Base-by-base conservation (phyloP, 1,284 basidiomycete genomes). In the Crepidotus sp. region DNA sequence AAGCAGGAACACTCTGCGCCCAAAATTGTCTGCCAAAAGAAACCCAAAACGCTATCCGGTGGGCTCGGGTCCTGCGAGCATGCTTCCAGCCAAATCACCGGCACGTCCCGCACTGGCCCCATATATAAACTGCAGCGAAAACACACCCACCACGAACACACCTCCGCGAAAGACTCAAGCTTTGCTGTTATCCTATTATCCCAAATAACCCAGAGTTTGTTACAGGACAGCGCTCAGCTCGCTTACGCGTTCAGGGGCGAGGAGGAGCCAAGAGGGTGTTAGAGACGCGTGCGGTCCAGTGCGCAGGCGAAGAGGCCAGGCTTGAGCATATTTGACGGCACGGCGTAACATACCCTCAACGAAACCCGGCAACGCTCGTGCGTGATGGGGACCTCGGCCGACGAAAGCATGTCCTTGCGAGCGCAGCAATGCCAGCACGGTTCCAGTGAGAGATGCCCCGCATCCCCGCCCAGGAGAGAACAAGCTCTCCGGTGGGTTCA, bases 261-360 rank as follows among this genome's bases (percentile, higher is more conserved):
- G 19, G 21, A 24, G 45, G 40, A 38, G 40, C 25, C 46, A 42
- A 36, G 36, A 41, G 34, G 39, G 45, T 21, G 22, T 32, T 46
- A 46, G 35, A 29, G 32, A 14, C 29, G 21, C 36, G 33, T 35
- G 42, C 31, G 24, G 25, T 25, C 42, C 25, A 25, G 19, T 40
- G 35, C 45, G 32, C 40, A 36, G 32, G 46, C 46, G 46, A 48
- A 48, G 32, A 42, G 39, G 40, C 33, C 44, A 42, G 40, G 35
- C 31, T 22, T 18, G 37, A 43, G 47, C 47, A 29, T 48, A 38
- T 37, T 40, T 40, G 42, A 48, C 42, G 19, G 34, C 27, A 45
- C 38, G 33, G 24, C 31, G 24, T 40, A 40, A 40, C 41, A 48
- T 48, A 40, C 32, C n/a, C 40, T 24, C 14, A 34, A 27, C 22